phyloP scores from a whole-genome alignment of 371 early-diverging fungal genomes.

The Mortierella sp. region DNA sequence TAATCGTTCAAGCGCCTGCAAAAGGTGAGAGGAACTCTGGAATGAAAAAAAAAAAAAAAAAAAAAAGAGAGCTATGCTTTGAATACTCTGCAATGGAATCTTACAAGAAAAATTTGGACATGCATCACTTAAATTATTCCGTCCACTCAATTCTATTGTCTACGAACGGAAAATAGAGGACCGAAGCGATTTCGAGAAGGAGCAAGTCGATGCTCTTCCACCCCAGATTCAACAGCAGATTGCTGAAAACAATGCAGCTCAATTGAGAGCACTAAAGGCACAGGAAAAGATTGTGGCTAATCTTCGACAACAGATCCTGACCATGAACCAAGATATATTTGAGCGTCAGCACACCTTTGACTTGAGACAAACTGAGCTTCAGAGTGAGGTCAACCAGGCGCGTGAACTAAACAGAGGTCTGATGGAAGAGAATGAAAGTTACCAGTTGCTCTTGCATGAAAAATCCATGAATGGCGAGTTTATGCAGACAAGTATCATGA shows the following conservation, averaged over 20 bases:
- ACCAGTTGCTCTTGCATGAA: slow-evolving; percentile 84
- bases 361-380: slow-evolving; percentile 54
- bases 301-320: slow-evolving; percentile 35
- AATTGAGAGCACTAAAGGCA: slow-evolving; percentile 42
- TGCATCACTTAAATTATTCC: not conserved
- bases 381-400: slow-evolving; percentile 71
- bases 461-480: slow-evolving; percentile 86
- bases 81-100: not conserved
- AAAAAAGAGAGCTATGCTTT: not conserved
- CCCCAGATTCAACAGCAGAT: slow-evolving; percentile 52
- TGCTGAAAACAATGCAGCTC: slow-evolving; percentile 45
- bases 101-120: not conserved
- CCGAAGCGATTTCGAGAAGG: slow-evolving; percentile 8
- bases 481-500: slow-evolving; percentile 69
- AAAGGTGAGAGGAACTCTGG: slow-evolving; percentile 29
- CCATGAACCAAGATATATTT: slow-evolving; percentile 31
- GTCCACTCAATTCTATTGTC: slow-evolving; percentile 8
- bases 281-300: slow-evolving; percentile 35
- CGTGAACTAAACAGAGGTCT: slow-evolving; percentile 77
- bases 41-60: slow-evolving; percentile 3
- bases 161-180: slow-evolving; percentile 15
- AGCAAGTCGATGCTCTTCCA: slow-evolving; percentile 30
- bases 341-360: slow-evolving; percentile 32
- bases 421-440: slow-evolving; percentile 89
- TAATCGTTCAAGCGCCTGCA: slow-evolving; percentile 55